Percentiles rank a stretch among this genome's conserved stretches.
phyloP scores from a whole-genome alignment of 768 basidiomycete genomes.

The Tubosaeta sp. region DNA sequence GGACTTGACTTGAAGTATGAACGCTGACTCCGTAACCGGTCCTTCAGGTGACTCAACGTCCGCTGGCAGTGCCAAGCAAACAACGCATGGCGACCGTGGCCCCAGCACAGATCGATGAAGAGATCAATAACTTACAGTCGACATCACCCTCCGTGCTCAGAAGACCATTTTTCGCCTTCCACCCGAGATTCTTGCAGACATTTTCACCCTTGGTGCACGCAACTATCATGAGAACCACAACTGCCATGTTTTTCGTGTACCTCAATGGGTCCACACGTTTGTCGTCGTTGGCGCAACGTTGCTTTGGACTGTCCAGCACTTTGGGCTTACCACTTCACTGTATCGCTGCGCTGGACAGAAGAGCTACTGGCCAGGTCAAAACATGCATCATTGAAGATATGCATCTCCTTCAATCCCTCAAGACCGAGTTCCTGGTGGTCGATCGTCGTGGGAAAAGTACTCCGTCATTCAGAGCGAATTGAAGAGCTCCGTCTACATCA shows the following conservation, averaged over 20 bases:
- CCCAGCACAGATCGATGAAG: not conserved
- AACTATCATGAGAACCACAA: not conserved
- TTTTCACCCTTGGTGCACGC: slow-evolving; percentile 10
- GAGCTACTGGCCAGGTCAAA: slow-evolving; percentile 43
- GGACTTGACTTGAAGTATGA: too few relatives aligned
- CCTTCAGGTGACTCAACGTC: not conserved
- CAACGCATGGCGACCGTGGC: not conserved
- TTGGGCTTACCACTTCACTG: slow-evolving; percentile 5
- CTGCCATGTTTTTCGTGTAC: too few relatives aligned
- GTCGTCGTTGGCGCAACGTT: not conserved
- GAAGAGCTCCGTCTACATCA: not conserved
- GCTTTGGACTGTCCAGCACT: slow-evolving; percentile 8
- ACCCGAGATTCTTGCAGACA: slow-evolving; percentile 2
- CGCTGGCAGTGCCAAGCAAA: not conserved
- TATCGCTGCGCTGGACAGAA: slow-evolving; percentile 31
- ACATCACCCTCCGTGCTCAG: not conserved
- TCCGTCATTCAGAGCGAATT: not conserved
- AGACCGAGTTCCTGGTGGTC: not conserved
- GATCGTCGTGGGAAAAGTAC: not conserved
- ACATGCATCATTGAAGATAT: slow-evolving; percentile 18
- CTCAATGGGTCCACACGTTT: slow-evolving; percentile 1
- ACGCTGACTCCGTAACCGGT: not conserved
- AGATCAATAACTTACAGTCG: not conserved
- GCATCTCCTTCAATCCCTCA: slow-evolving; percentile 3
- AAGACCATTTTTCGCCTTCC: slow-evolving; percentile 14